Percentiles rank a stretch among this genome's conserved stretches.
These are phyloP conservation scores for Trichoderma harzianum DNA, from an alignment of 2,329 filamentous ascomycete species.

Conservation along the genomic window DNA sequence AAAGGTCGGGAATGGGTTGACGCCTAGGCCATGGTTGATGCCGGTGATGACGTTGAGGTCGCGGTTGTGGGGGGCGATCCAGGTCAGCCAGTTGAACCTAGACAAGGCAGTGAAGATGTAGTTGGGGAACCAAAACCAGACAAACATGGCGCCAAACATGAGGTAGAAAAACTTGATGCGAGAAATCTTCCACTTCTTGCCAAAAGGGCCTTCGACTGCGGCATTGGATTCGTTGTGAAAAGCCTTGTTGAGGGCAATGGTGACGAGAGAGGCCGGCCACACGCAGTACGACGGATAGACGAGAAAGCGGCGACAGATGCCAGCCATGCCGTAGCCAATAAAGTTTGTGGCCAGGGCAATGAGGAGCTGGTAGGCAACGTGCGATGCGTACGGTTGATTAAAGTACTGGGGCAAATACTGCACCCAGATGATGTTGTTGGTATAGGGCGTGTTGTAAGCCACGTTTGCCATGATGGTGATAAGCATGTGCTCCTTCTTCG, in stretches of 20 bases:
- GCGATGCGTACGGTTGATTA: conserved; percentile 51
- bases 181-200: conserved; percentile 44
- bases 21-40: conserved; percentile 43
- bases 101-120: conserved; percentile 52
- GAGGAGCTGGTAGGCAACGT: conserved; percentile 53
- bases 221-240: conserved; percentile 47
- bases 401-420: conserved; percentile 52
- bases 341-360: conserved; percentile 55
- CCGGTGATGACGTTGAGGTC: conserved; percentile 43
- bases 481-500: conserved; percentile 60
- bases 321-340: conserved; percentile 59
- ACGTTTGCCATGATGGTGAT: conserved; percentile 62
- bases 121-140: conserved; percentile 58
- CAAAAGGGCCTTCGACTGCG: conserved; percentile 41
- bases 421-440: conserved; percentile 54
- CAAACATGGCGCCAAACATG: conserved; percentile 51
- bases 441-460: conserved; percentile 51
- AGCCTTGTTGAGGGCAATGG: conserved; percentile 52
- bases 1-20: conserved; percentile 46
- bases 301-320: conserved; percentile 50
- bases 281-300: conserved; percentile 55
- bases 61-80: conserved; percentile 49
- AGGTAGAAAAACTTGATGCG: conserved; percentile 51
- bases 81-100: conserved; percentile 55
- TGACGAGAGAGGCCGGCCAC: conserved; percentile 56